phyloP scores from a whole-genome alignment of 2,329 filamentous ascomycete species.

The Ascosphaera aggregata region DNA sequence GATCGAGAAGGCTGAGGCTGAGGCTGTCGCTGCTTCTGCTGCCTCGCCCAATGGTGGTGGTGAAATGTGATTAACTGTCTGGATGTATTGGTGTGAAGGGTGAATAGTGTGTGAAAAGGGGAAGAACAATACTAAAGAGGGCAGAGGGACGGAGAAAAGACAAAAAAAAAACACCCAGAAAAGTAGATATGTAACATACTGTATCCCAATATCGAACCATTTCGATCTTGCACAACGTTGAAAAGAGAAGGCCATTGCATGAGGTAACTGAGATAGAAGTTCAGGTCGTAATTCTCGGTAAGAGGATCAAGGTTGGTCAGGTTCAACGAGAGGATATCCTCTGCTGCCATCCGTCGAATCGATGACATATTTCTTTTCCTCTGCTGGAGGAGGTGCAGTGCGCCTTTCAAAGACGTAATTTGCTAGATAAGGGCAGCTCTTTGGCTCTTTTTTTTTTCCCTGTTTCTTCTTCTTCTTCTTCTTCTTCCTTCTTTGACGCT shows the following conservation, averaged over 20 bases:
- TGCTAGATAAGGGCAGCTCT: too few relatives aligned
- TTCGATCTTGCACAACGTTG: slow-evolving; percentile 65
- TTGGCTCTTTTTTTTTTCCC: too few relatives aligned
- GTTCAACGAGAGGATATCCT: slow-evolving; percentile 73
- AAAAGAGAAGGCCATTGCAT: slow-evolving; percentile 92
- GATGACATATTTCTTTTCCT: slow-evolving; percentile 38
- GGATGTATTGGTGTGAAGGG: too few relatives aligned
- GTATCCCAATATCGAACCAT: slow-evolving; percentile 83
- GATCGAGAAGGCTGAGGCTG: background rate
- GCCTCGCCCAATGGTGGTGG: too few relatives aligned
- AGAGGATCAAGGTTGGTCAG: slow-evolving; percentile 88
- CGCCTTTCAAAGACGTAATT: too few relatives aligned
- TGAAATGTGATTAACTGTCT: too few relatives aligned
- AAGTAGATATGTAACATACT: slow-evolving; percentile 32
- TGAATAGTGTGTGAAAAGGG: slow-evolving; percentile 1
- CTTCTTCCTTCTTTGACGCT: background rate
- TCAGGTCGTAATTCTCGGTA: slow-evolving; percentile 93
- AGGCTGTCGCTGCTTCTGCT: too few relatives aligned
- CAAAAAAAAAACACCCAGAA: background rate
- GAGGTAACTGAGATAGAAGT: slow-evolving; percentile 90
- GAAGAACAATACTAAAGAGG: too few relatives aligned
- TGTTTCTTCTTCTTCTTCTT: background rate
- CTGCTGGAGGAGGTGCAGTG: too few relatives aligned
- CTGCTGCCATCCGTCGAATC: slow-evolving; percentile 62
- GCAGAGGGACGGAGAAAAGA: too few relatives aligned